Evolutionary conservation across 208 protist species (phyloP).

Genomic region (Crithidia sp.): DNA sequence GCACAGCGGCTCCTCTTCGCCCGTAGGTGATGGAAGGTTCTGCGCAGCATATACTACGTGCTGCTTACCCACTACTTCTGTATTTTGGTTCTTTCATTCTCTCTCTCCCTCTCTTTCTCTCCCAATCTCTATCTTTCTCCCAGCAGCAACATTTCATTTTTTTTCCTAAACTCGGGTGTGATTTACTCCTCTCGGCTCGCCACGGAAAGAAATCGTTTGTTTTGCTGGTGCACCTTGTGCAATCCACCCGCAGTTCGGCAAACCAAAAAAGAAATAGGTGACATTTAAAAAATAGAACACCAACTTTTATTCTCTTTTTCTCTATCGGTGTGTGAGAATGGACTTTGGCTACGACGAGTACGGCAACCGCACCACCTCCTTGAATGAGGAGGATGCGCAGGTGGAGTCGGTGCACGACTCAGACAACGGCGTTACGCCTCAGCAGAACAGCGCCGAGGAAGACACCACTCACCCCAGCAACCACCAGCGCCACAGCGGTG

Average conservation of each 20-base stretch:
- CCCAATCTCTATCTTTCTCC: neutral
- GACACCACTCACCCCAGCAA: neutral
- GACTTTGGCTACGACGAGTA: conserved; percentile 82
- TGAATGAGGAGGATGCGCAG: conserved; percentile 33
- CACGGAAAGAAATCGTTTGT: too few relatives aligned
- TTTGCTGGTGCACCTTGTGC: too few relatives aligned
- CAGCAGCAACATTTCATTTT: neutral
- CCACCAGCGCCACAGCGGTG: neutral
- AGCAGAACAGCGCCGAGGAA: conserved; percentile 14
- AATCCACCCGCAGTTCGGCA: too few relatives aligned
- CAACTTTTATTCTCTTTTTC: too few relatives aligned
- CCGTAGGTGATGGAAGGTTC: too few relatives aligned
- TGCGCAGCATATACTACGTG: too few relatives aligned
- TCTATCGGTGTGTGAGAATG: conserved; percentile 30
- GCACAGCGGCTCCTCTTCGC: too few relatives aligned
- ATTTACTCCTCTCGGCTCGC: too few relatives aligned
- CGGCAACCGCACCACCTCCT: conserved; percentile 42
- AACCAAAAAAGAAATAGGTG: too few relatives aligned
- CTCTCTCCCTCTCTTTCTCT: neutral
- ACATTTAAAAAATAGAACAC: too few relatives aligned
- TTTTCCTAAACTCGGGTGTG: neutral
- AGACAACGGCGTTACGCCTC: conserved; percentile 32
- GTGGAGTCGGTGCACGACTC: conserved; percentile 31
- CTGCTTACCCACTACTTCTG: neutral
- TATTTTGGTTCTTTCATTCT: neutral